phyloP scores from a whole-genome alignment of 2,329 filamentous ascomycete species.

The Penicillium sp. region DNA sequence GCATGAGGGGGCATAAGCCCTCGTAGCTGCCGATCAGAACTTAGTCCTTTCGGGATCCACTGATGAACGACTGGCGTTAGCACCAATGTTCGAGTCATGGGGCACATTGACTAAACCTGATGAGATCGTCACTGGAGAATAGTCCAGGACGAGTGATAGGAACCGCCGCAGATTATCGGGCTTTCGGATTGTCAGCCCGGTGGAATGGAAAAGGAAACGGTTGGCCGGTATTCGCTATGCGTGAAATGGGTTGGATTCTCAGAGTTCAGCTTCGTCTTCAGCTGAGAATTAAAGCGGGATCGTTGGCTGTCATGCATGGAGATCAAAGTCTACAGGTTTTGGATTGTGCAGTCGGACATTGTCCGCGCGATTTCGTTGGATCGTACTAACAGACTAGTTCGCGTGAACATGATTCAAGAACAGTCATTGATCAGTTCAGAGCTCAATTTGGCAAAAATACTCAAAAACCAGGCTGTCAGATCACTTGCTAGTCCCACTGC shows the following conservation, averaged over 20 bases:
- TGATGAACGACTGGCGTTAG: background rate
- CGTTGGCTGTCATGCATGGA: background rate
- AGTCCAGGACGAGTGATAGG: background rate
- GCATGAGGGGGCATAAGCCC: background rate
- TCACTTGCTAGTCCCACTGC: conserved; percentile 3
- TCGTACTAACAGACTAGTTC: background rate
- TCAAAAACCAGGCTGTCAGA: conserved; percentile 7
- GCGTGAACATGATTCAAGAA: background rate
- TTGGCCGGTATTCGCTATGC: background rate
- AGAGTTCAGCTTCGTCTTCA: background rate
- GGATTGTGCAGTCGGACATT: background rate
- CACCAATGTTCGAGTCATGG: background rate
- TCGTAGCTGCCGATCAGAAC: background rate
- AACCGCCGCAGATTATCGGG: conserved; percentile 6
- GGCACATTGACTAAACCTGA: background rate
- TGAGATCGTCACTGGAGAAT: conserved; percentile 2
- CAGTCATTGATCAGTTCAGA: background rate
- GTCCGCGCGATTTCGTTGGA: background rate
- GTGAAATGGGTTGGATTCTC: background rate
- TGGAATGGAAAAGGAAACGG: background rate
- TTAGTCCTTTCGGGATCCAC: no score
- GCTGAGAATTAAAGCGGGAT: background rate
- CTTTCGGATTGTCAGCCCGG: background rate
- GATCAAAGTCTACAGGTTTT: background rate
- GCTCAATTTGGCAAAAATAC: conserved; percentile 2